Base-by-base conservation (phyloP, 2,329 filamentous ascomycete species). In the Ascochyta lentis region DNA sequence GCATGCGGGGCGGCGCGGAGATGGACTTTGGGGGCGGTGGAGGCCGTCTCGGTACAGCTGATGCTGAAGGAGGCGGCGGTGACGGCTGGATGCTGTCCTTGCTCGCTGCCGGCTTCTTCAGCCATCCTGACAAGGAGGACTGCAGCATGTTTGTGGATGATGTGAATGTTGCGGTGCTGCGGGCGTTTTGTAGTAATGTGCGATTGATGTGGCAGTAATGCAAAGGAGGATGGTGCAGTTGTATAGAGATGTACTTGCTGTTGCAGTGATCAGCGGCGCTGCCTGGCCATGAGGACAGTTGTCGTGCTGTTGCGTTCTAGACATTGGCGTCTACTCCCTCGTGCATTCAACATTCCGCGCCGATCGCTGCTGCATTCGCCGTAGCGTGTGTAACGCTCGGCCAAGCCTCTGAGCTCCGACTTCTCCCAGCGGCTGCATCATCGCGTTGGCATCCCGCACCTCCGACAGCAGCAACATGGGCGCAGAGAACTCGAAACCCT, bases 401-500 rank as follows among this genome's bases (percentile, higher is more conserved):
- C 68, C 70, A 69, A 69, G 63, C 58, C 65, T 50, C 44, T 60
- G 59, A 63, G 49, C 57, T 67, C 64, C 66, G 64, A 68, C 64
- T 68, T 72, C 64, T 65, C 54, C 62, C 64, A 68, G 63, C 61
- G 58, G 44, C 69, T 64, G 57, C 70, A 68, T 68, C 64, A 60
- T 63, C 65, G 63, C 59, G 48, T 49, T 49, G 51, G 61, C 63
- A 63, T 50, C 57, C 60, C 58, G 59, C 60, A 59, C 49, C 52
- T 41, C 59, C 61, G 57, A 49, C 61, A 58, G 52, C 63, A 59
- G 46, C 67, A 69, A 70, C 73, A 88, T 89, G 86, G 86, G 86
- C 73, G 81, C 82, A 70, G 84, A 84, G 65, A 81, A 81, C 76
- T 88, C 86, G 49, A 87, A 87, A 77, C 82, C 83, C 65, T 79